phyloP scores from a whole-genome alignment of 2,329 filamentous ascomycete species.

The Sclerotinia nivalis region DNA sequence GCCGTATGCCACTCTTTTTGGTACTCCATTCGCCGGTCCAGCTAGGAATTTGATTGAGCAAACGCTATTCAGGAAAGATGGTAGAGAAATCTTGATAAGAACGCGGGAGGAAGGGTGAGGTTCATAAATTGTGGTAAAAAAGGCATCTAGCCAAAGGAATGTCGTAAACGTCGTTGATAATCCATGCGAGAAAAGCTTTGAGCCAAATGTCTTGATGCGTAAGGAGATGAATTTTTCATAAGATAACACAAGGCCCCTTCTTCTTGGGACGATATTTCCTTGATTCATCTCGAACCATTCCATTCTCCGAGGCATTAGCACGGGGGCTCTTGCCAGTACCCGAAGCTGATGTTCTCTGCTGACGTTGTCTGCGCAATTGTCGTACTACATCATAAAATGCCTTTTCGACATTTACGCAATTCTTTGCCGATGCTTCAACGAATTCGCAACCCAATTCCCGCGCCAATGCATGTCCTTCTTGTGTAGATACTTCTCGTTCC shows the following conservation, averaged over 20 bases:
- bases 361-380: slow-evolving; percentile 80
- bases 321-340: slow-evolving; percentile 33
- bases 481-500: slow-evolving; percentile 92
- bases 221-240: slow-evolving; percentile 36
- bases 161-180: slow-evolving; percentile 33
- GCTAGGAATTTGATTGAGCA: slow-evolving; percentile 32
- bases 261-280: slow-evolving; percentile 37
- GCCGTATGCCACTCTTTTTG: slow-evolving; percentile 41
- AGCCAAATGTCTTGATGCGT: slow-evolving; percentile 22
- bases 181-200: slow-evolving; percentile 25
- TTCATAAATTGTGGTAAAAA: slow-evolving; percentile 22
- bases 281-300: slow-evolving; percentile 33
- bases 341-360: slow-evolving; percentile 42
- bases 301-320: slow-evolving; percentile 32
- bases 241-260: slow-evolving; percentile 39
- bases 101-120: slow-evolving; percentile 24
- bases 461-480: slow-evolving; percentile 89
- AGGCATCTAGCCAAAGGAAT: slow-evolving; percentile 29
- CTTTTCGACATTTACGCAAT: slow-evolving; percentile 97
- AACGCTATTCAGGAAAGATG: slow-evolving; percentile 35
- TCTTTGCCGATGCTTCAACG: slow-evolving; percentile 95
- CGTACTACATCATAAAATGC: slow-evolving; percentile 97
- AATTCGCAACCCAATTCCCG: slow-evolving; percentile 94
- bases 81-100: slow-evolving; percentile 26
- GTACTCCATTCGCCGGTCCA: slow-evolving; percentile 41